Conservation (phyloP, 306 rosid genomes). For the Rosa persica region DNA sequence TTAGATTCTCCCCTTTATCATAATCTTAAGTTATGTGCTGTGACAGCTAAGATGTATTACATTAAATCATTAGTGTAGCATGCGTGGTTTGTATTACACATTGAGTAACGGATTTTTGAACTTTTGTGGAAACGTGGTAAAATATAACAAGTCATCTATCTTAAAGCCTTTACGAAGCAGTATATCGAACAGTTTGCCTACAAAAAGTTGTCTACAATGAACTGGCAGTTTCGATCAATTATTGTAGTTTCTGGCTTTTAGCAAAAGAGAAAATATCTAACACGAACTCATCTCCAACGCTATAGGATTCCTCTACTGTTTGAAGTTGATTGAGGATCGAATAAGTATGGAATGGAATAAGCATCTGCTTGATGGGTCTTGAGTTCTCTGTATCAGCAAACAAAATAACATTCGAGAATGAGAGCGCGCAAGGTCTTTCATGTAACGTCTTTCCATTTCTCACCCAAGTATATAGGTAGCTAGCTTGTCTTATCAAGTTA, state of each 20-base stretch:
- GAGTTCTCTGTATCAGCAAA: slow-evolving; percentile 3
- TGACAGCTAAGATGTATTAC: not conserved
- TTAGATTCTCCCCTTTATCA: not conserved
- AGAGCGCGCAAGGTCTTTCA: not conserved
- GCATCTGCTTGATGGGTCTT: not conserved
- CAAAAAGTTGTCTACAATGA: too few species aligned
- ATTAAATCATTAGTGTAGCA: not conserved
- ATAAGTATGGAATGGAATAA: not conserved
- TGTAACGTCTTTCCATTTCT: not conserved
- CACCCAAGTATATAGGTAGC: not conserved
- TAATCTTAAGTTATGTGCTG: too few species aligned
- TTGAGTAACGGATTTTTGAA: not conserved
- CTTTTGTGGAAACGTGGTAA: not conserved
- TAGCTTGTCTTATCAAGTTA: not conserved
- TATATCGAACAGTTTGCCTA: not conserved
- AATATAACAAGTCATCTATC: too few species aligned
- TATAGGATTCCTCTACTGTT: not conserved
- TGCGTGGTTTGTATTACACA: not conserved
- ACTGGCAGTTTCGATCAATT: not conserved
- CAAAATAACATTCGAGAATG: not conserved
- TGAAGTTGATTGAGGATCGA: not conserved
- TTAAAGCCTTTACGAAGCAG: not conserved
- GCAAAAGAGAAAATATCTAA: not conserved
- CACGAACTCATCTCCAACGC: not conserved
- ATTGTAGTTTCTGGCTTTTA: not conserved